phyloP scores from a whole-genome alignment of 345 rosid genomes.

The Salix brachista region DNA sequence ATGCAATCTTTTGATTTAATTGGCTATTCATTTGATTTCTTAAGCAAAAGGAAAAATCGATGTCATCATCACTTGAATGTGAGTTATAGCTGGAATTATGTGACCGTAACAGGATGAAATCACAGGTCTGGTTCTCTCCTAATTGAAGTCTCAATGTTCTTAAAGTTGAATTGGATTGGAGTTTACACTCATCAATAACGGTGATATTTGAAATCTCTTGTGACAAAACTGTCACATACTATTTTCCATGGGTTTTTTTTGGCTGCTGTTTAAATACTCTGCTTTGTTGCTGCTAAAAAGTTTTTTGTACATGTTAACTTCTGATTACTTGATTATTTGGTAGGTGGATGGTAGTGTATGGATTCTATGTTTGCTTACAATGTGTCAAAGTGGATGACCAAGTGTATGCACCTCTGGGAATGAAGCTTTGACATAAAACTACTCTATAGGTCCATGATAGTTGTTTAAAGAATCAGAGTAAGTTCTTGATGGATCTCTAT shows the following conservation, averaged over 20 bases:
- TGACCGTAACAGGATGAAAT: background rate
- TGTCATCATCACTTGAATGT: background rate
- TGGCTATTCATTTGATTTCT: background rate
- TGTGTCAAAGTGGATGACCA: background rate
- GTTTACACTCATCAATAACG: background rate
- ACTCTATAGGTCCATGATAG: background rate
- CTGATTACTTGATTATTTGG: background rate
- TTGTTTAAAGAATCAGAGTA: background rate
- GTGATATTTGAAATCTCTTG: too few species aligned
- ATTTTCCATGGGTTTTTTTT: background rate
- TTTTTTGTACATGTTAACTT: background rate
- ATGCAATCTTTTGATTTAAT: background rate
- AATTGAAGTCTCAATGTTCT: background rate
- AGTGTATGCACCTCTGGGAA: background rate
- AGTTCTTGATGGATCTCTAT: conserved; percentile 12
- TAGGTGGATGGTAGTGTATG: background rate
- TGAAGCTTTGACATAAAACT: background rate
- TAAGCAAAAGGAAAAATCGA: background rate
- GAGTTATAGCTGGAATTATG: background rate
- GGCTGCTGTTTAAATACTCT: background rate
- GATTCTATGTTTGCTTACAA: background rate
- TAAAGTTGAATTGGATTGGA: background rate
- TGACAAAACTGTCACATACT: too few species aligned
- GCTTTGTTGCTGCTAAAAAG: background rate
- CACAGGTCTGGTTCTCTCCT: background rate